A percentile compares a stretch with the other conserved stretches of the same genome.
Evolutionary conservation across 139 green algal species (phyloP).

Genomic region (Chlorella sp.): DNA sequence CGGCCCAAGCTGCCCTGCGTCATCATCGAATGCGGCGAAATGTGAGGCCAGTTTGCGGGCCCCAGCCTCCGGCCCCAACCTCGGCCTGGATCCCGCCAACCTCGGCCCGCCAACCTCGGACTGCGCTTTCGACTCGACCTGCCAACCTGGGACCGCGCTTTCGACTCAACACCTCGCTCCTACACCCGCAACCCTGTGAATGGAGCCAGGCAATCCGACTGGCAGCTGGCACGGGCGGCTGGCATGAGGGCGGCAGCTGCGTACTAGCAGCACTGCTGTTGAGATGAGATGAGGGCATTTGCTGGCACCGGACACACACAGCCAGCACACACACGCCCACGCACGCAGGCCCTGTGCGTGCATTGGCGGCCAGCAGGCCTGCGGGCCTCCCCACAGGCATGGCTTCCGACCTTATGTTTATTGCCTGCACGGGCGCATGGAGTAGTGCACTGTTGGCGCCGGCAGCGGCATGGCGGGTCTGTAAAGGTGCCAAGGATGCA

Average conservation of each 20-base stretch:
- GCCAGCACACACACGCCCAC: not conserved
- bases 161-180: not conserved
- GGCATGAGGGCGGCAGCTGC: not conserved
- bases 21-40: constrained; percentile 62
- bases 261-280: too few species aligned
- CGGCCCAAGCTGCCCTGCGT: constrained; percentile 82
- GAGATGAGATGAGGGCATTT: not conserved
- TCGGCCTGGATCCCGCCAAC: not conserved
- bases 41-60: not conserved
- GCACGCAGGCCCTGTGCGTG: not conserved
- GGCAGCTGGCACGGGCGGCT: too few species aligned
- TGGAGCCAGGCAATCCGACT: too few species aligned
- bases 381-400: too few species aligned
- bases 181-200: not conserved
- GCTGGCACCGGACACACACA: too few species aligned
- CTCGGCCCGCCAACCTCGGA: not conserved
- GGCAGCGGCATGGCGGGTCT: too few species aligned
- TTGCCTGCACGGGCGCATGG: too few species aligned
- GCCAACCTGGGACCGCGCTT: not conserved
- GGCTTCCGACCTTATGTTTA: too few species aligned
- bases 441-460: too few species aligned
- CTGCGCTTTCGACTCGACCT: too few species aligned
- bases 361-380: not conserved
- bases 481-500: too few species aligned
- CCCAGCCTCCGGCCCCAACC: too few species aligned